Percentiles rank a stretch among this genome's conserved stretches.
Conservation (phyloP, 768 basidiomycete species). For the Tephrocybe rancida region DNA sequence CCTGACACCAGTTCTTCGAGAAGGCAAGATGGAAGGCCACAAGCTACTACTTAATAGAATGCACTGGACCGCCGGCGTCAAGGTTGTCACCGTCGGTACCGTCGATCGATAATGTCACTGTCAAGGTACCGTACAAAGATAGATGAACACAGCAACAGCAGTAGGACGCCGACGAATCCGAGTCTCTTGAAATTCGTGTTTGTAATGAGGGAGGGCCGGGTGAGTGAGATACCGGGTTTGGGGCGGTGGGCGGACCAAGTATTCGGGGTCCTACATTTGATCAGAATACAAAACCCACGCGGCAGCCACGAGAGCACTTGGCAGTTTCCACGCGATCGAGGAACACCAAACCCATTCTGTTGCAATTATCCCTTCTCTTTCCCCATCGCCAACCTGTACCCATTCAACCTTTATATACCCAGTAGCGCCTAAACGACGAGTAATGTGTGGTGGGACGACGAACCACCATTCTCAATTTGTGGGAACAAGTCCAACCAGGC, state of each 20-base stretch:
- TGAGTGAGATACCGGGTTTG: conserved; percentile 1
- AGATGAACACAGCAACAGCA: not conserved
- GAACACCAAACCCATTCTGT: conserved; percentile 28
- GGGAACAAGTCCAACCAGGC: conserved; percentile 9
- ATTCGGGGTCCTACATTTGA: conserved; percentile 23
- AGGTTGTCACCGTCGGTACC: not conserved
- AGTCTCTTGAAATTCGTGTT: not conserved
- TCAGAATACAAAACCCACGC: conserved; percentile 38
- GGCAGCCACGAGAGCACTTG: conserved; percentile 46
- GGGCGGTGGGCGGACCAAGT: conserved; percentile 14
- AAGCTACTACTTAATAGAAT: too few species aligned
- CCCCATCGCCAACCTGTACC: conserved; percentile 15
- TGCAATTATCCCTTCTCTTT: conserved; percentile 22
- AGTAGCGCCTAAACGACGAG: not conserved
- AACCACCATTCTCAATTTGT: conserved; percentile 4
- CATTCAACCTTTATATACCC: not conserved
- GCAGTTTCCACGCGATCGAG: conserved; percentile 41
- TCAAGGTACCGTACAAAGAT: not conserved
- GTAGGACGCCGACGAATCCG: too few species aligned
- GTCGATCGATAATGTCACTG: not conserved
- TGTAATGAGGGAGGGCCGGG: conserved; percentile 15
- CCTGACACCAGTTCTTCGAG: too few species aligned
- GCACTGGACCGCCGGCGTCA: not conserved
- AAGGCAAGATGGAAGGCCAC: too few species aligned
- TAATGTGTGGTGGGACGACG: conserved; percentile 12